phyloP scores from a whole-genome alignment of 1,284 basidiomycete species.

The Peniophora sp. region DNA sequence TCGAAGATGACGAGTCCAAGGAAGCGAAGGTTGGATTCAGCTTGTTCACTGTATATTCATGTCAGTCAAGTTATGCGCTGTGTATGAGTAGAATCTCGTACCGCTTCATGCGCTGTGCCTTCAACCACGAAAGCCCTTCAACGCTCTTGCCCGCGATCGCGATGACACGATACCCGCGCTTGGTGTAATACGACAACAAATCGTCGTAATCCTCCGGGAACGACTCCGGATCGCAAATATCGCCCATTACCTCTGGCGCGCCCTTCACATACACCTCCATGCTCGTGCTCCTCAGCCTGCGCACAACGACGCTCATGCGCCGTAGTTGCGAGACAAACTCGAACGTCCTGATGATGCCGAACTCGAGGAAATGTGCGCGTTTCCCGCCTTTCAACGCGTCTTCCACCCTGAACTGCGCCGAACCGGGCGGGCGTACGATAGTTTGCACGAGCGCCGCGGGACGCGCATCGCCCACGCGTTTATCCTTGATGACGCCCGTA shows the following conservation, averaged over 20 bases:
- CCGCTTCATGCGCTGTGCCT: constrained; percentile 95
- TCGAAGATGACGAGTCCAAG: constrained; percentile 97
- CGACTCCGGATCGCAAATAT: constrained; percentile 86
- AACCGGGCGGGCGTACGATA: constrained; percentile 92
- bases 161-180: constrained; percentile 96
- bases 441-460: constrained; percentile 93
- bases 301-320: constrained; percentile 97
- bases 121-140: constrained; percentile 93
- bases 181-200: constrained; percentile 93
- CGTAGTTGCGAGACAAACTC: constrained; percentile 94
- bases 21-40: constrained; percentile 87
- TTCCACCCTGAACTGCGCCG: constrained; percentile 82
- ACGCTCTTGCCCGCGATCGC: constrained; percentile 97
- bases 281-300: constrained; percentile 85
- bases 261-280: constrained; percentile 99
- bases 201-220: constrained; percentile 97
- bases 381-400: constrained; percentile 82
- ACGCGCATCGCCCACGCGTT: constrained; percentile 41
- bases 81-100: constrained; percentile 22
- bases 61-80: not conserved
- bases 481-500: constrained; percentile 62
- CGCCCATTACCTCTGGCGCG: constrained; percentile 95
- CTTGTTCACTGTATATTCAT: constrained; percentile 76
- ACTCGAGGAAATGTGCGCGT: constrained; percentile 89
- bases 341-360: constrained; percentile 94